Evolutionary conservation across 1,284 basidiomycete genomes (phyloP).

Genomic region (Peniophora sp.): DNA sequence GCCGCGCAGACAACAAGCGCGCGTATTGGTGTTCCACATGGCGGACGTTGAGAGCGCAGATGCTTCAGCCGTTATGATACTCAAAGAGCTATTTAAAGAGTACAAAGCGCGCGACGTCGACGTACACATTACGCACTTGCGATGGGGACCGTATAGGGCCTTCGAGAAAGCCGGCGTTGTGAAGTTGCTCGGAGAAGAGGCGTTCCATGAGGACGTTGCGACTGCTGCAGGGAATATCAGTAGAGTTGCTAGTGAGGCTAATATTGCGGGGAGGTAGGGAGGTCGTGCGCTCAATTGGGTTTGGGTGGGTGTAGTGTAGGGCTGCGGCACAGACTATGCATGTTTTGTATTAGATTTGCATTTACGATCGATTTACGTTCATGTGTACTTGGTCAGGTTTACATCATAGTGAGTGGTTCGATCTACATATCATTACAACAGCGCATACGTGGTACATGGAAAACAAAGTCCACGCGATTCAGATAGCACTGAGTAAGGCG

Average conservation of each 20-base stretch:
- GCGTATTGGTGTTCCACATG: constrained; percentile 81
- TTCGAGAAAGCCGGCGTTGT: constrained; percentile 67
- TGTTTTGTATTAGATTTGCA: no score
- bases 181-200: constrained; percentile 55
- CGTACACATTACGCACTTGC: constrained; percentile 76
- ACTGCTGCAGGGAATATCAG: constrained; percentile 35
- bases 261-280: not conserved
- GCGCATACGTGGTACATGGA: no score
- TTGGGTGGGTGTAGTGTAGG: no score
- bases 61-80: constrained; percentile 82
- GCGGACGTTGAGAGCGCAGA: constrained; percentile 81
- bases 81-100: constrained; percentile 72
- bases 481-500: no score
- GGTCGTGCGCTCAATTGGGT: no score
- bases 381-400: no score
- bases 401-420: no score
- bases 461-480: no score
- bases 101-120: constrained; percentile 73
- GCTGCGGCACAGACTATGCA: no score
- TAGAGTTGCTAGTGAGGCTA: not conserved
- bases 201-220: constrained; percentile 67
- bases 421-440: no score
- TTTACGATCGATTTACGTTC: no score
- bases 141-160: constrained; percentile 40
- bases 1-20: constrained; percentile 69